Percentiles rank a stretch among this genome's conserved stretches.
Evolutionary conservation across 176 grass and related monocot genomes (phyloP).

Genomic region (Bolboschoenus planiculmis): DNA sequence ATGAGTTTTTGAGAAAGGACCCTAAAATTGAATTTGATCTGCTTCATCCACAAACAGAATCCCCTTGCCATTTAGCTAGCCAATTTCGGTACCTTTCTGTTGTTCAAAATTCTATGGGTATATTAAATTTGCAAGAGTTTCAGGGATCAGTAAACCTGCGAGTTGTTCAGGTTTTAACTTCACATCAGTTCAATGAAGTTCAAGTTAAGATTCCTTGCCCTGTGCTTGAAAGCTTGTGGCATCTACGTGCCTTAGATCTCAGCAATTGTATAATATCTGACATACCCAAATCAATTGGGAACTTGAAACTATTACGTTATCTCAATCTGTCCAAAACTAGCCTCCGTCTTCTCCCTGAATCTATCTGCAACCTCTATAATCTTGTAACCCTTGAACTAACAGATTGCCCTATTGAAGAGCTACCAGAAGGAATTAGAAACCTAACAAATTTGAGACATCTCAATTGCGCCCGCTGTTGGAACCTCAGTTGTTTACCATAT

Average conservation of each 20-base stretch:
- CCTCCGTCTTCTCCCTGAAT: slow-evolving; percentile 29
- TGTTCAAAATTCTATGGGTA: background rate
- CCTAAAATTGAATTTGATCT: background rate
- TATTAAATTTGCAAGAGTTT: background rate
- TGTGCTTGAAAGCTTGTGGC: background rate
- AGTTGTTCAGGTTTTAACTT: background rate
- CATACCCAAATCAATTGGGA: slow-evolving; percentile 33
- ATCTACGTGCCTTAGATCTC: slow-evolving; percentile 38
- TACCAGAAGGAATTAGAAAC: slow-evolving; percentile 26
- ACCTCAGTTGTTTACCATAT: slow-evolving; percentile 22
- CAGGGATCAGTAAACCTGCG: background rate
- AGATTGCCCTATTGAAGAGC: slow-evolving; percentile 9
- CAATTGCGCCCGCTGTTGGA: background rate
- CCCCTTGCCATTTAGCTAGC: background rate
- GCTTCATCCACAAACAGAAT: background rate
- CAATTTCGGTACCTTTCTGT: background rate
- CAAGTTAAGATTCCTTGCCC: background rate
- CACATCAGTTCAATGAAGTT: no score
- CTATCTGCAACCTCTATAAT: slow-evolving; percentile 32
- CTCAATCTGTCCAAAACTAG: slow-evolving; percentile 22
- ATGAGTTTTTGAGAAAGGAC: background rate
- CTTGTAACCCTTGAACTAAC: slow-evolving; percentile 31
- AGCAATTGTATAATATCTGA: background rate
- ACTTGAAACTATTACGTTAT: slow-evolving; percentile 35
- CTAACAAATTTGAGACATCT: slow-evolving; percentile 35